These are phyloP conservation scores for Neolentinus lepideus DNA, from an alignment of 1,284 basidiomycete species.

Conservation along the genomic window DNA sequence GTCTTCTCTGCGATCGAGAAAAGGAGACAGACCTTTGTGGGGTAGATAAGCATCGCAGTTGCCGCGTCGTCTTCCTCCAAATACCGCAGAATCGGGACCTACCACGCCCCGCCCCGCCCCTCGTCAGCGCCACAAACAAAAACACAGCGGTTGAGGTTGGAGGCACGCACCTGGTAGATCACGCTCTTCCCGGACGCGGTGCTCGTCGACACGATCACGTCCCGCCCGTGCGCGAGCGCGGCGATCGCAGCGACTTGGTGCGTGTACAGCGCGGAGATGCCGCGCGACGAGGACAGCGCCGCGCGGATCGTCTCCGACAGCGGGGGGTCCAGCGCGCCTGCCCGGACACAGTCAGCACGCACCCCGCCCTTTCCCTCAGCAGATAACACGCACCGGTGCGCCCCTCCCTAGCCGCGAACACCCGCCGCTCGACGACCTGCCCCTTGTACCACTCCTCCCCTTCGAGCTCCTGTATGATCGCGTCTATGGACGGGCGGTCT, in stretches of 20 bases:
- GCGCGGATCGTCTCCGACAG: constrained; percentile 51
- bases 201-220: constrained; percentile 87
- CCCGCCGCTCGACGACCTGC: constrained; percentile 58
- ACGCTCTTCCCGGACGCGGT: constrained; percentile 92
- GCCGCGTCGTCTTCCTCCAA: constrained; percentile 56
- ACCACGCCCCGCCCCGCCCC: too few relatives aligned
- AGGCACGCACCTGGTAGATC: constrained; percentile 73
- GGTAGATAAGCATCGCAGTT: constrained; percentile 85
- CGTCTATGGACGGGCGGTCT: constrained; percentile 49
- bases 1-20: background rate
- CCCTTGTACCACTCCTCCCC: constrained; percentile 57
- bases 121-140: too few relatives aligned
- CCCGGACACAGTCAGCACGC: background rate
- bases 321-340: constrained; percentile 46
- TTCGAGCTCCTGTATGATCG: constrained; percentile 51
- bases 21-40: constrained; percentile 60
- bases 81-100: constrained; percentile 71
- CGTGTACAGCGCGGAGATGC: constrained; percentile 63
- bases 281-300: constrained; percentile 57
- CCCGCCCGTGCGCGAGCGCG: constrained; percentile 49
- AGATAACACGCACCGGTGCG: constrained; percentile 34
- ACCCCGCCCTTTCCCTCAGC: background rate
- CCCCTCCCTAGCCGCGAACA: constrained; percentile 44
- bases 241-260: constrained; percentile 80
- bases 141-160: constrained; percentile 1